Conservation (phyloP, 257 asterid species). For the Buddleja alternifolia region DNA sequence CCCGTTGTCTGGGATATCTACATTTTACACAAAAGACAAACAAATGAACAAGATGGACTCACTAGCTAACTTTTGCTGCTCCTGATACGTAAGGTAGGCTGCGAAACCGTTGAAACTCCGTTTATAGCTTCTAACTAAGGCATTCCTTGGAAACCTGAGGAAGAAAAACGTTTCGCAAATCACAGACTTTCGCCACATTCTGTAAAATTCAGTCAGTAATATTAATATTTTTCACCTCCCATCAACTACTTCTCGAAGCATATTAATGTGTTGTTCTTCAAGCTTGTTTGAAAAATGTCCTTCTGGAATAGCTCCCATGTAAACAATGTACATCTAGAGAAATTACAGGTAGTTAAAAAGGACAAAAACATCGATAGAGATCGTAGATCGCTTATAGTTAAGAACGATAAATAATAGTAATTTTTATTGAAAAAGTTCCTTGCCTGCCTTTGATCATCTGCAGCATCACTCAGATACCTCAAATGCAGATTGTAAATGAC, state of each 20-base stretch:
- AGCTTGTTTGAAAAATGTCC: conserved; percentile 22
- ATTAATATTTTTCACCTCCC: conserved; percentile 13
- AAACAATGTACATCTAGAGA: conserved; percentile 33
- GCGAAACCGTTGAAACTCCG: conserved; percentile 57
- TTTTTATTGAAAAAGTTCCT: neutral
- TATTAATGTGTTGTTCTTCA: conserved; percentile 33
- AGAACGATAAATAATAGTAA: neutral
- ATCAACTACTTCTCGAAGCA: conserved; percentile 33
- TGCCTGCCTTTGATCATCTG: conserved; percentile 35
- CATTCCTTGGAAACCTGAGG: conserved; percentile 25
- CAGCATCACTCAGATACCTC: conserved; percentile 11
- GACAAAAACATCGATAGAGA: neutral
- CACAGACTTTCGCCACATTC: neutral
- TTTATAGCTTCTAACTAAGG: conserved; percentile 46
- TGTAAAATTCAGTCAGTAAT: neutral
- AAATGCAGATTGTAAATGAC: conserved; percentile 25
- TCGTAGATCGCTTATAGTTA: neutral
- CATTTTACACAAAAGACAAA: conserved; percentile 4
- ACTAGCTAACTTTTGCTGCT: conserved; percentile 42
- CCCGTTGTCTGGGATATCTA: no score
- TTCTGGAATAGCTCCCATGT: conserved; percentile 33
- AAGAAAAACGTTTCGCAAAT: neutral
- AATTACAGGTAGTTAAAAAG: neutral
- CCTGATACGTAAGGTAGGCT: conserved; percentile 49
- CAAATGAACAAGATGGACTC: neutral